Evolutionary conservation across 148 eudicot genomes (phyloP).

Genomic region (Polygonum aviculare): DNA sequence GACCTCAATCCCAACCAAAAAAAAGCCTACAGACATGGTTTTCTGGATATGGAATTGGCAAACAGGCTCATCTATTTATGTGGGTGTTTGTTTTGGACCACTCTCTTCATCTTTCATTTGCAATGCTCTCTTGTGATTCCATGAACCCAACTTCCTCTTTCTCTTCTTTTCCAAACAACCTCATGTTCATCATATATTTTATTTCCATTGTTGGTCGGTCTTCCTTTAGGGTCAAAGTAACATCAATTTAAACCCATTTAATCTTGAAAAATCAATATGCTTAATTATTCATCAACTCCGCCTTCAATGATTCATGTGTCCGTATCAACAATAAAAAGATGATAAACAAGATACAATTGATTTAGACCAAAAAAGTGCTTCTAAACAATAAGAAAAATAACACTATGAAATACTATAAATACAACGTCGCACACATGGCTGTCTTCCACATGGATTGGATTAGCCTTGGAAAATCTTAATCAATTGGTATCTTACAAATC

Average conservation of each 20-base stretch:
- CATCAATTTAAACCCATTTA: neutral
- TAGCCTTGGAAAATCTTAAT: neutral
- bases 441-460: neutral
- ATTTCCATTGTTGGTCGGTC: too few species aligned
- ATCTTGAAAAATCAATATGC: neutral
- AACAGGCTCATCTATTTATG: neutral
- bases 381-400: too few species aligned
- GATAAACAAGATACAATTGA: too few species aligned
- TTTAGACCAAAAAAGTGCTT: too few species aligned
- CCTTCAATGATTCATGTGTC: too few species aligned
- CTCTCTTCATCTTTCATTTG: neutral
- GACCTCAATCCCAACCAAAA: conserved; percentile 1
- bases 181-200: too few species aligned
- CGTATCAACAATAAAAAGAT: too few species aligned
- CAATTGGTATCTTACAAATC: neutral
- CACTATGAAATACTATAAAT: neutral
- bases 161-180: too few species aligned
- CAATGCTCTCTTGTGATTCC: neutral
- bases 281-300: too few species aligned
- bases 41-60: neutral
- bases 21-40: neutral
- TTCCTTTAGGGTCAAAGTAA: too few species aligned
- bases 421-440: neutral
- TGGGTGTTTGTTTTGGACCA: neutral
- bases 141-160: neutral